phyloP scores from a whole-genome alignment of 306 rosid genomes.

The Vicia sativa region DNA sequence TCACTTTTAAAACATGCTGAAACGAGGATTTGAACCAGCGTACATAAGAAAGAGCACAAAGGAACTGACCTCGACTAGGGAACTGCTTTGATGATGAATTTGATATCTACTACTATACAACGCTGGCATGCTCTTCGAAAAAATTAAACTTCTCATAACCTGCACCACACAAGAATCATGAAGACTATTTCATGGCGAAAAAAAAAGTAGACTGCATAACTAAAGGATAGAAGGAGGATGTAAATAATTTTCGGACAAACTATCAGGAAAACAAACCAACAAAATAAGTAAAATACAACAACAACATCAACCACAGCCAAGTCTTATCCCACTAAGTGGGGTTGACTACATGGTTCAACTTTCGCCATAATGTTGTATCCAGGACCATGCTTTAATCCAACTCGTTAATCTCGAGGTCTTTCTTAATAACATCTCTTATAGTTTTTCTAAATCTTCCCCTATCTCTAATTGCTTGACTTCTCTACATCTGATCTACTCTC shows the following conservation, averaged over 20 bases:
- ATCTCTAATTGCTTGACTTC: no score
- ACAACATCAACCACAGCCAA: neutral
- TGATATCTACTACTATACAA: constrained; percentile 56
- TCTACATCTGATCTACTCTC: no score
- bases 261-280: constrained; percentile 2
- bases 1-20: neutral
- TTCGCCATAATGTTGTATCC: no score
- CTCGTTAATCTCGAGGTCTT: no score
- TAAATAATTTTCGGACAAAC: constrained; percentile 9
- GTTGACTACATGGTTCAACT: no score
- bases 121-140: constrained; percentile 47
- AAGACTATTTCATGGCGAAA: neutral
- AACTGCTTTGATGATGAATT: constrained; percentile 81
- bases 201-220: neutral
- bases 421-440: no score
- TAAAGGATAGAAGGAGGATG: neutral
- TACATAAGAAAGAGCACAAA: constrained; percentile 13
- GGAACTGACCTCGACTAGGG: constrained; percentile 67
- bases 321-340: no score
- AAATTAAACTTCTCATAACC: constrained; percentile 54
- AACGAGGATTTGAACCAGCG: constrained; percentile 3
- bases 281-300: neutral
- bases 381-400: no score
- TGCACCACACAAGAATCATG: constrained; percentile 44
- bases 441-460: no score